Evolutionary conservation across 2,329 filamentous ascomycete genomes (phyloP), one percentile per base, ranked within the genome.

Genomic region (Samsoniella hepiali): DNA sequence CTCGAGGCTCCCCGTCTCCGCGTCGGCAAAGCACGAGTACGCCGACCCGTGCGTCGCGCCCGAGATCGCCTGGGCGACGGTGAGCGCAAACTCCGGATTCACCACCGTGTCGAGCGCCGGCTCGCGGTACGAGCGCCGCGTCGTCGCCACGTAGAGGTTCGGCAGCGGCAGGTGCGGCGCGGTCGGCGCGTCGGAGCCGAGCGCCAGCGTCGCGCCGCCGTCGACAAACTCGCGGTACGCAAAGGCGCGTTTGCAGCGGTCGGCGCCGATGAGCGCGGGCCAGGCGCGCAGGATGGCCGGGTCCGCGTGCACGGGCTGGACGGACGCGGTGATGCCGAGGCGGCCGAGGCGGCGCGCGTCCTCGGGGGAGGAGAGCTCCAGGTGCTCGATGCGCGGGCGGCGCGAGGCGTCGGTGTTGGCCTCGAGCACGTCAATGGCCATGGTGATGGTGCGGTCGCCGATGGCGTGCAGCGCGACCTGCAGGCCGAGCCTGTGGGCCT

Each of bases 381-480:
- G 75, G 69, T 89, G 87, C 73, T 89, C 87, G 67, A 89, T 85
- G 17, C 87, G 80, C 58, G 87, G 87, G 2, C 87, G 79, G 8
- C 80, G 78, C 0, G 76, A 77, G 0, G 79, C 77, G 65, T 73
- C 75, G 0, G 74, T 77, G 57, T 74, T 76, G 64, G 68, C 73
- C 27, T 74, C 82, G 17, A 89, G 77, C 0, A 79, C 79, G 66
- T 88, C 81, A 64, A 89, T 79, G 8, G 84, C 85, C 65, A 82
- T 82, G 45, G 74, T 76, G 34, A 88, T 77, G 1, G 87, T 85
- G 22, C 76, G 76, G 68, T 89, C 86, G 47, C 87, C 87, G 63
- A 89, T 89, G 49, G 87, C 87, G 68, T 89, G 87, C 10, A 89
- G 76, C 0, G 87, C 87, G 44, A 84, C 81, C 69, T 89, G 87